phyloP scores from a whole-genome alignment of 306 rosid species.

The Prunus fruticosa region DNA sequence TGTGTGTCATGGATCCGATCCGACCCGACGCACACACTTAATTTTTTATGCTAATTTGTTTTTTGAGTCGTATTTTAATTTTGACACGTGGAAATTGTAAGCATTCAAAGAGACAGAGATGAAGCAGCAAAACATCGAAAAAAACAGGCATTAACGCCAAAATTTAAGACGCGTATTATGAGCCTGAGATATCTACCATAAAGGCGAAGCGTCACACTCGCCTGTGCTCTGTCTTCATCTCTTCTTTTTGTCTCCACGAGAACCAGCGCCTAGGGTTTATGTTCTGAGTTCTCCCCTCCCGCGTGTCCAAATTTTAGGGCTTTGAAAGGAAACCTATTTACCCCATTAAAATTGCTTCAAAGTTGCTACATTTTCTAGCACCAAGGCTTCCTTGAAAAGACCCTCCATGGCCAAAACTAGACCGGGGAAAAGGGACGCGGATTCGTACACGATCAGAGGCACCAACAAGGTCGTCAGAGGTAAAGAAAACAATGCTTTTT shows the following conservation, averaged over 20 bases:
- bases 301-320: constrained; percentile 10
- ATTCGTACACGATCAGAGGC: constrained; percentile 80
- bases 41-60: too few species aligned
- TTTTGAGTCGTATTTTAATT: too few species aligned
- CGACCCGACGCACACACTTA: too few species aligned
- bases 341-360: constrained; percentile 9
- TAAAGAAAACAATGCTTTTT: constrained; percentile 14
- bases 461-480: constrained; percentile 89
- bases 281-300: constrained; percentile 16
- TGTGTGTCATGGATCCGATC: too few species aligned
- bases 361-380: constrained; percentile 28
- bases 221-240: constrained; percentile 16
- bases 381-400: neutral
- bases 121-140: neutral
- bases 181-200: neutral
- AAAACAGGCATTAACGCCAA: neutral
- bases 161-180: neutral
- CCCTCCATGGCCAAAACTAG: constrained; percentile 75
- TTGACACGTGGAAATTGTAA: too few species aligned
- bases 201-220: constrained; percentile 43
- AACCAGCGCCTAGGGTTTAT: constrained; percentile 23
- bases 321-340: neutral
- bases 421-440: constrained; percentile 67
- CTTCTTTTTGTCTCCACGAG: neutral
- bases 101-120: too few species aligned